Percentiles rank a stretch among this genome's conserved stretches.
These are phyloP conservation scores for Brassica incana DNA, from an alignment of 345 rosid genomes.

Conservation along the genomic window DNA sequence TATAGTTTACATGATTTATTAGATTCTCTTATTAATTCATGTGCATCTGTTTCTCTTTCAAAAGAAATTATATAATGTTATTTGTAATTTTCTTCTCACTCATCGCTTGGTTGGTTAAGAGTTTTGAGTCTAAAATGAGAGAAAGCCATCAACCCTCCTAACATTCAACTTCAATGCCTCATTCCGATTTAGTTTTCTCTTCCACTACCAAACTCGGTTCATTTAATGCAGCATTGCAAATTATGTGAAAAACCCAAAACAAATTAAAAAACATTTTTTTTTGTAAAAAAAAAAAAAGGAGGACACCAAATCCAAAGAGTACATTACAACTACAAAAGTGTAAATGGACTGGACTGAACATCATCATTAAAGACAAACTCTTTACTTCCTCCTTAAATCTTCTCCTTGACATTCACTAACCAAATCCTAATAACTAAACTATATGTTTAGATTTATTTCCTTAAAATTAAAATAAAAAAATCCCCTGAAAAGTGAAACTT, in stretches of 20 bases:
- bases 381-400: not conserved
- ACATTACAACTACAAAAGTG: conserved; percentile 22
- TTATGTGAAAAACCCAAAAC: conserved; percentile 17
- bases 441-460: not conserved
- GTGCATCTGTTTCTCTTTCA: not conserved
- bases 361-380: conserved; percentile 19
- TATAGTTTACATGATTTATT: conserved; percentile 20
- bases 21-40: conserved; percentile 18
- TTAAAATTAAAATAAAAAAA: not conserved
- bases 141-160: not conserved
- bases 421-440: not conserved
- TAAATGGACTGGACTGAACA: conserved; percentile 25
- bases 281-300: not conserved
- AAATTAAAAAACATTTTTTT: not conserved
- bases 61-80: not conserved
- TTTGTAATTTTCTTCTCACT: not conserved
- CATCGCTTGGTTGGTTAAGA: not conserved
- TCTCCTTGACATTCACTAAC: conserved; percentile 22
- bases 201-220: conserved; percentile 29
- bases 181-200: conserved; percentile 9
- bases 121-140: not conserved
- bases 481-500: not conserved
- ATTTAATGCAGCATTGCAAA: conserved; percentile 29
- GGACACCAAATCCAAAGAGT: conserved; percentile 25
- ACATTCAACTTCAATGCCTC: conserved; percentile 25